Evolutionary conservation across 2,329 filamentous ascomycete genomes (phyloP).

Genomic region (Acephala macrosclerotiorum): DNA sequence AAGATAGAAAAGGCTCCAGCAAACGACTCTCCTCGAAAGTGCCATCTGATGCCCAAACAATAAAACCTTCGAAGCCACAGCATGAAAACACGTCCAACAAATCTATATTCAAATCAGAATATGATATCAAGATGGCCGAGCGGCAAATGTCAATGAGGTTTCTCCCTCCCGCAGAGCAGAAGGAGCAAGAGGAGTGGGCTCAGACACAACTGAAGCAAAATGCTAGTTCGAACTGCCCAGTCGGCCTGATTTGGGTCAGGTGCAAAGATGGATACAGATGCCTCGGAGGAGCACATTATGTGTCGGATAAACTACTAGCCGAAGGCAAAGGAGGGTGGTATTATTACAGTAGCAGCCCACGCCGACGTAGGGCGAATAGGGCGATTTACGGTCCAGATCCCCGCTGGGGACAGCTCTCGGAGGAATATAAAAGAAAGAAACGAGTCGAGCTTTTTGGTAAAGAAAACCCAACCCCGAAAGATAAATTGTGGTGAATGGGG

Average conservation of each 20-base stretch:
- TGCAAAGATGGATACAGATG: slow-evolving; percentile 7
- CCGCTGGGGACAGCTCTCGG: too few relatives aligned
- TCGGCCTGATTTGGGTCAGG: background rate
- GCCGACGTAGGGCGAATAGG: too few relatives aligned
- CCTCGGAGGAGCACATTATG: background rate
- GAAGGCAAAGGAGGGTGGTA: slow-evolving; percentile 7
- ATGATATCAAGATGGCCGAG: slow-evolving; percentile 14
- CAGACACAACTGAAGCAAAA: background rate
- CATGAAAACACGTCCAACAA: background rate
- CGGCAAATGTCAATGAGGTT: slow-evolving; percentile 1
- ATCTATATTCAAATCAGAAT: background rate
- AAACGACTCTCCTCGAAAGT: too few relatives aligned
- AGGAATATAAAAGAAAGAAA: too few relatives aligned
- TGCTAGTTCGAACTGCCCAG: background rate
- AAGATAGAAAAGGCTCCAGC: too few relatives aligned
- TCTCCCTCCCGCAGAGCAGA: background rate
- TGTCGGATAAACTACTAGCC: slow-evolving; percentile 1
- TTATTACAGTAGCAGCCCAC: too few relatives aligned
- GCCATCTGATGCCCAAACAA: too few relatives aligned
- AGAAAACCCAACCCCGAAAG: too few relatives aligned
- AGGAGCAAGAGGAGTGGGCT: slow-evolving; percentile 7
- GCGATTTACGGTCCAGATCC: too few relatives aligned
- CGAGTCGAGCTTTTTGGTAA: too few relatives aligned
- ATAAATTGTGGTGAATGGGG: too few relatives aligned
- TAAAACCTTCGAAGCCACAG: too few relatives aligned